Percentiles rank a stretch among this genome's conserved stretches.
These are phyloP conservation scores for Syzygium aromaticum DNA, from an alignment of 345 rosid species.

Conservation along the genomic window DNA sequence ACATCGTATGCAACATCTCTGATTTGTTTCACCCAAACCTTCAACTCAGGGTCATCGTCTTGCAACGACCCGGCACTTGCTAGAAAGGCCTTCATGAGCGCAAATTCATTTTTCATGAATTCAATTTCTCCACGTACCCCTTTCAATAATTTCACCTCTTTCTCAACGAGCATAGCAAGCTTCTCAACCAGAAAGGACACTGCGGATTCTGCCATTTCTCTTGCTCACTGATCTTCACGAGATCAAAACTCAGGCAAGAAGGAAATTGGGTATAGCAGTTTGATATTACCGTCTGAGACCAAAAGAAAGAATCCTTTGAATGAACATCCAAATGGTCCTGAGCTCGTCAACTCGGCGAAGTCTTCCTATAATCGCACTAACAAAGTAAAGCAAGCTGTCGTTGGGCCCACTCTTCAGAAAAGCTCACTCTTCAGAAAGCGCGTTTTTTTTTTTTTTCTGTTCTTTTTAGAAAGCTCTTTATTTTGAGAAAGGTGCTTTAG, in stretches of 20 bases:
- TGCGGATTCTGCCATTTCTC: neutral
- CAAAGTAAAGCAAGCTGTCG: no score
- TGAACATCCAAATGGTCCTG: no score
- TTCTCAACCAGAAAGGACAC: neutral
- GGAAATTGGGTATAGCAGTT: neutral
- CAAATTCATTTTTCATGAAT: accelerated
- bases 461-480: no score
- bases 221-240: neutral
- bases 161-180: neutral
- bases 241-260: neutral
- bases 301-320: neutral
- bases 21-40: neutral
- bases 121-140: neutral
- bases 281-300: accelerated
- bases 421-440: no score
- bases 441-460: no score
- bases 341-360: no score
- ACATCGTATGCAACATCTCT: neutral
- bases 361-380: no score
- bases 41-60: neutral
- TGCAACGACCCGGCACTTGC: neutral
- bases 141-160: neutral
- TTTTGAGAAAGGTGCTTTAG: no score
- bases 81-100: neutral
- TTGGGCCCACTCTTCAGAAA: no score